Evolutionary conservation across 768 basidiomycete genomes (phyloP).

Genomic region (Mycena amicta): DNA sequence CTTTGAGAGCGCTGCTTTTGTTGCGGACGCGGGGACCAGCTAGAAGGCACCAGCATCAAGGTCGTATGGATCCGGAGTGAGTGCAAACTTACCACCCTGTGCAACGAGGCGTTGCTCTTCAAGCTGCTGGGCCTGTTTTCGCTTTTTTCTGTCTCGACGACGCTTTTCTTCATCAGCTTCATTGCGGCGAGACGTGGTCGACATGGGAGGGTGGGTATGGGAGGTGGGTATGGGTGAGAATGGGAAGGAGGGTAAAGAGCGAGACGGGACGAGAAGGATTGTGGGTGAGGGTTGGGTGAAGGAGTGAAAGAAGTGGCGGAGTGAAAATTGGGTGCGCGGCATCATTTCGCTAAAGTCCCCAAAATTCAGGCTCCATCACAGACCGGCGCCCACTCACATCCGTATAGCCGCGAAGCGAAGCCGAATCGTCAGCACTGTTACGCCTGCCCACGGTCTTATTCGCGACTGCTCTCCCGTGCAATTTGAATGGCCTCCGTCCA

Average conservation of each 20-base stretch:
- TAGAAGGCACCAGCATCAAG: neutral
- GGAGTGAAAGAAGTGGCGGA: neutral
- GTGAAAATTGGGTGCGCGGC: neutral
- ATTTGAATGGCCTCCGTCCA: too few species aligned
- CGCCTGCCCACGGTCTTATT: neutral
- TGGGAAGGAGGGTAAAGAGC: neutral
- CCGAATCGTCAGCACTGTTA: neutral
- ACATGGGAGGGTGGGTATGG: too few species aligned
- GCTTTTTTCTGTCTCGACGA: neutral
- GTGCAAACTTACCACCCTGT: neutral
- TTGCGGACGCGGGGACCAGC: neutral
- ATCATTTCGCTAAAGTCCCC: neutral
- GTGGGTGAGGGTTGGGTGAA: neutral
- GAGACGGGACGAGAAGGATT: neutral
- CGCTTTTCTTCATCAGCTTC: neutral
- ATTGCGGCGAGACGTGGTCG: too few species aligned
- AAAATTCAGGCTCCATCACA: neutral
- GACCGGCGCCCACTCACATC: too few species aligned
- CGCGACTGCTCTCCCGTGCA: neutral
- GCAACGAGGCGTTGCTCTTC: neutral
- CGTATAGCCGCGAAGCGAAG: neutral
- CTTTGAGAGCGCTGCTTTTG: neutral
- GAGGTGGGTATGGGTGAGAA: neutral
- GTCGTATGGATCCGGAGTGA: neutral
- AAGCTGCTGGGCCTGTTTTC: neutral